Evolutionary conservation across 495 filamentous ascomycete species (phyloP).

Genomic region (Lasiosphaeria ovina): DNA sequence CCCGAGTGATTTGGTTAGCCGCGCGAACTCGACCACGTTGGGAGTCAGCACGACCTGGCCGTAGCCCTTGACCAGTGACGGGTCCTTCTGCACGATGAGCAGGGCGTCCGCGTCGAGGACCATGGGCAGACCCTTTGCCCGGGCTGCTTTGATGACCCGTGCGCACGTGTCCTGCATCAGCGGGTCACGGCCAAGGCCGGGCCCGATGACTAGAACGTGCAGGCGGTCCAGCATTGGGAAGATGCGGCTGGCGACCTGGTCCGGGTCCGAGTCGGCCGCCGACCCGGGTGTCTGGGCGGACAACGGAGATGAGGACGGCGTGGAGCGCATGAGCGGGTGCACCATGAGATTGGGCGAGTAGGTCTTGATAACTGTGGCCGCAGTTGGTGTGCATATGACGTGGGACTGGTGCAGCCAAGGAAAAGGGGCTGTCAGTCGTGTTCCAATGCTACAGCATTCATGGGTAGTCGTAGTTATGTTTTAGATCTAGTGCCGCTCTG

Average conservation of each 20-base stretch:
- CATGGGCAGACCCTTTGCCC: conserved; percentile 69
- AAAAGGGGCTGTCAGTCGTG: too few species aligned
- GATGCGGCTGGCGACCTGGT: conserved; percentile 64
- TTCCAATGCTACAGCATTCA: conserved; percentile 1
- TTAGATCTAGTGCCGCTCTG: too few species aligned
- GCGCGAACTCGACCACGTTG: conserved; percentile 88
- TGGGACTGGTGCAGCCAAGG: conserved; percentile 62
- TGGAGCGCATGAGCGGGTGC: conserved; percentile 88
- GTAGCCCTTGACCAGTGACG: conserved; percentile 77
- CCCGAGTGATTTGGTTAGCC: conserved; percentile 63
- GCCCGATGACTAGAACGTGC: conserved; percentile 91
- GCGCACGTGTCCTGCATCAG: conserved; percentile 87
- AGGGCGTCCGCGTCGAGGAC: conserved; percentile 93
- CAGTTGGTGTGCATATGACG: conserved; percentile 90
- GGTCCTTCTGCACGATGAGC: conserved; percentile 68
- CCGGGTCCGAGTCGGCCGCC: conserved; percentile 48
- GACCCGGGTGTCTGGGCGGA: conserved; percentile 31
- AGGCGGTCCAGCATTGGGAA: conserved; percentile 79
- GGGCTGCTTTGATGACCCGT: conserved; percentile 75
- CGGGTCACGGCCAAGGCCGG: conserved; percentile 83
- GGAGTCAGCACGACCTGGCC: conserved; percentile 86
- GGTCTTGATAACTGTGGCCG: conserved; percentile 87
- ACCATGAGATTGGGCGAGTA: conserved; percentile 99
- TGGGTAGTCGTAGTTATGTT: neutral
- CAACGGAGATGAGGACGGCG: conserved; percentile 38